Evolutionary conservation across 2,329 filamentous ascomycete genomes (phyloP).

Genomic region (Clonostachys chloroleuca): DNA sequence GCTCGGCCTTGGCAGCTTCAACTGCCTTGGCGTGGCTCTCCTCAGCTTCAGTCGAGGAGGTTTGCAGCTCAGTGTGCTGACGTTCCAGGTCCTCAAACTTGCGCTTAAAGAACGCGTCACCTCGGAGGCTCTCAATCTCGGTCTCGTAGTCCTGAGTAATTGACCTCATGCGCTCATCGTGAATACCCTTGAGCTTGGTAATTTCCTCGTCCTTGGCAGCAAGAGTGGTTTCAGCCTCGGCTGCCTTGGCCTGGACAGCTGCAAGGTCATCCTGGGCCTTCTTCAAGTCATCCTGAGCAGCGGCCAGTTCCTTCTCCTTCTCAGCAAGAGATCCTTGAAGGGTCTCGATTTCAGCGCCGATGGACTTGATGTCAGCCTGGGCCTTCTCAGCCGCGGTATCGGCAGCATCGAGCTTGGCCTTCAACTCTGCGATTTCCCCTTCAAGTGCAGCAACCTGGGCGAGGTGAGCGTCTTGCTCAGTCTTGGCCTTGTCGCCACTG

Average conservation of each 20-base stretch:
- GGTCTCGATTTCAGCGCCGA: constrained; percentile 29
- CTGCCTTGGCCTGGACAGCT: constrained; percentile 43
- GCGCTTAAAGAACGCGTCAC: constrained; percentile 60
- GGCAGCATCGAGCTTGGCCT: constrained; percentile 39
- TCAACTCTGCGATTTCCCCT: constrained; percentile 45
- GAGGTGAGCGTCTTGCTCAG: constrained; percentile 36
- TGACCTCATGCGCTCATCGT: constrained; percentile 53
- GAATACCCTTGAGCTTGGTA: constrained; percentile 46
- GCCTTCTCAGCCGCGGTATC: constrained; percentile 37
- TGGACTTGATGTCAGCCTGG: constrained; percentile 37
- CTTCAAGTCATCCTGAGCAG: constrained; percentile 30
- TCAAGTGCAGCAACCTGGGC: constrained; percentile 46
- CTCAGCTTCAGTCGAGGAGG: constrained; percentile 24
- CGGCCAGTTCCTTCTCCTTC: constrained; percentile 39
- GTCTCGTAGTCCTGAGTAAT: constrained; percentile 58
- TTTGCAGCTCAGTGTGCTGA: constrained; percentile 47
- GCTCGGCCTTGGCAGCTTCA: constrained; percentile 34
- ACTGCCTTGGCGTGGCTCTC: constrained; percentile 35
- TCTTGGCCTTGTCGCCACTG: constrained; percentile 37
- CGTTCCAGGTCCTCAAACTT: constrained; percentile 57
- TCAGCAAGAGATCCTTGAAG: constrained; percentile 33
- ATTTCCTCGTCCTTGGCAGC: constrained; percentile 43
- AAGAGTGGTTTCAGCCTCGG: constrained; percentile 38
- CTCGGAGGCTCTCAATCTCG: constrained; percentile 60
- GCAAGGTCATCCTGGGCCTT: constrained; percentile 40